Conservation (phyloP, 2,329 filamentous ascomycete genomes). For the Cercospora sesami region DNA sequence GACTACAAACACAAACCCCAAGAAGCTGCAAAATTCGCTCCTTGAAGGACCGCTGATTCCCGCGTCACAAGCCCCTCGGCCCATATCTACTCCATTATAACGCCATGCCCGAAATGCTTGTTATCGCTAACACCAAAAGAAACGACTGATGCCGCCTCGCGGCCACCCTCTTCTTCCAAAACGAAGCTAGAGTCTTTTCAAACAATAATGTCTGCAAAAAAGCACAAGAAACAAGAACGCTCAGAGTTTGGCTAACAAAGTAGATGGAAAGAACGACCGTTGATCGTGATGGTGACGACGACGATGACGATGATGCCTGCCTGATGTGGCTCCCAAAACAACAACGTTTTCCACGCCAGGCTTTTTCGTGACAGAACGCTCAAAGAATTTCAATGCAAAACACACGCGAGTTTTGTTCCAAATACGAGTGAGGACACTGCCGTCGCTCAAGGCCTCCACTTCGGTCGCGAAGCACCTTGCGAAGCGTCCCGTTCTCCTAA, state of each 20-base stretch:
- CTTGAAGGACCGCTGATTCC: not conserved
- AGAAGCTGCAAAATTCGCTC: not conserved
- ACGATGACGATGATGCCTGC: not conserved
- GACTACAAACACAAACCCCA: not conserved
- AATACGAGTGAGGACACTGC: too few relatives aligned
- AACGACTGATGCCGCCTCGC: not conserved
- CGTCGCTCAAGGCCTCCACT: slow-evolving; percentile 25
- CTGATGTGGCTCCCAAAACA: not conserved
- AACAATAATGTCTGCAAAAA: not conserved
- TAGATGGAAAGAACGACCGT: not conserved
- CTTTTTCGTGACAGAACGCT: not conserved
- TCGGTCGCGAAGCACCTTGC: slow-evolving; percentile 21
- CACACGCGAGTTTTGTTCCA: too few relatives aligned
- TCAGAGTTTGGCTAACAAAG: not conserved
- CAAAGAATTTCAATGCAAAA: not conserved
- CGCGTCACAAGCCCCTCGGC: too few relatives aligned
- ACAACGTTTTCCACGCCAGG: not conserved
- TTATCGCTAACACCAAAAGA: not conserved
- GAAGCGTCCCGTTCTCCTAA: slow-evolving; percentile 13
- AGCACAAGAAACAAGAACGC: not conserved
- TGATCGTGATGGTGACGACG: not conserved
- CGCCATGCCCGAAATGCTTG: not conserved
- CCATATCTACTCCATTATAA: not conserved
- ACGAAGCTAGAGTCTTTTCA: not conserved
- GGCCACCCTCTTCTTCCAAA: not conserved